These are phyloP conservation scores for Flaveria linearis DNA, from an alignment of 129 eudicot species.

Conservation along the genomic window DNA sequence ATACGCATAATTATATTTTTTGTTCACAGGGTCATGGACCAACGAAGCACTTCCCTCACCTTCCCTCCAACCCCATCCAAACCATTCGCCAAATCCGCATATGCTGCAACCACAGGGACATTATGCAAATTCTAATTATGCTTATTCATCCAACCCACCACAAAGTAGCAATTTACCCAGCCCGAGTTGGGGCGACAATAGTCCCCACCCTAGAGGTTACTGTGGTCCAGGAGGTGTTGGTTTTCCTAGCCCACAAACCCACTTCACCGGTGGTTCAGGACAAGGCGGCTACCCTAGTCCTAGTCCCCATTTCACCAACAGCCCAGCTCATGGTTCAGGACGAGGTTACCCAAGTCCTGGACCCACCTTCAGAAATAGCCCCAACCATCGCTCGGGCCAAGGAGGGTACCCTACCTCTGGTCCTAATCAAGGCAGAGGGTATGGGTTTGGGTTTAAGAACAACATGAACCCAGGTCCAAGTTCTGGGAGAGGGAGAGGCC, in stretches of 20 bases:
- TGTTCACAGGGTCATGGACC: conserved; percentile 50
- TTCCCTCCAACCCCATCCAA: conserved; percentile 41
- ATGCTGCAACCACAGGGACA: conserved; percentile 48
- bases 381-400: conserved; percentile 26
- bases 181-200: conserved; percentile 38
- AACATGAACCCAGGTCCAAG: conserved; percentile 31
- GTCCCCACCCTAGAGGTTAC: conserved; percentile 29
- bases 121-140: conserved; percentile 34
- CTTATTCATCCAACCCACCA: conserved; percentile 41
- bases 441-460: conserved; percentile 39
- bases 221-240: conserved; percentile 24
- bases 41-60: conserved; percentile 42
- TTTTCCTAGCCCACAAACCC: conserved; percentile 34
- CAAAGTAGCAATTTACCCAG: conserved; percentile 41
- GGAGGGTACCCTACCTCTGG: conserved; percentile 44
- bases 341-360: conserved; percentile 38
- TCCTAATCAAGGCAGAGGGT: conserved; percentile 51
- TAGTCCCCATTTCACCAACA: conserved; percentile 26
- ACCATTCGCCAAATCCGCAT: conserved; percentile 38
- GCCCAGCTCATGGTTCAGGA: conserved; percentile 32
- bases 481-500: conserved; percentile 54
- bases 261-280: conserved; percentile 27
- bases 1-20: not conserved
- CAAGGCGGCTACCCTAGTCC: conserved; percentile 35
- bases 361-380: conserved; percentile 40